Evolutionary conservation across 2,329 filamentous ascomycete genomes (phyloP), one percentile per base, ranked within the genome.

Genomic region (Claviceps purpurea): DNA sequence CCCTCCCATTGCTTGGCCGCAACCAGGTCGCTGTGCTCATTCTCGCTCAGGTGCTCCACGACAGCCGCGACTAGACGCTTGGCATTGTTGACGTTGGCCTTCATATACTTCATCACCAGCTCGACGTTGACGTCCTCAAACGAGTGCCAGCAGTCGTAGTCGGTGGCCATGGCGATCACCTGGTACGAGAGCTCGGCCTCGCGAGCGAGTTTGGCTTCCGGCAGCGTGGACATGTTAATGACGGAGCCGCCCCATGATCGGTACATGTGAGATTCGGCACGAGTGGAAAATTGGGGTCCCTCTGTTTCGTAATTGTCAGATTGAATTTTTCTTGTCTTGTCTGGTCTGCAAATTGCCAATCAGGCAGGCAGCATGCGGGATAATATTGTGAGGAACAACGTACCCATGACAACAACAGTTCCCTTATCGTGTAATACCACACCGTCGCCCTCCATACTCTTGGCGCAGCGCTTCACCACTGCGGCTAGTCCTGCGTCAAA

Each of bases 151-250:
- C 91, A 97, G 74, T 98, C 93, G 69, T 98, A 98, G 74, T 98
- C 93, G 30, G 93, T 98, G 38, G 89, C 88, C 93, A 98, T 98
- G 76, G 91, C 95, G 64, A 98, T 95, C 80, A 96, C 94, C 73
- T 95, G 89, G 70, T 97, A 97, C 39, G 85, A 86, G 61, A 98
- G 86, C 74, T 98, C 93, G 24, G 93, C 93, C 73, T 98, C 93
- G 51, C 88, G 84, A 10, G 93, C 93, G 20, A 98, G 82, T 76
- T 98, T 98, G 49, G 91, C 87, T 73, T 98, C 93, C 20, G 93
- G 93, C 16, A 98, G 78, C 14, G 85, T 85, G 45, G 88, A 95
- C 93, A 98, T 98, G 79, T 97, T 97, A 76, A 98, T 97, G 50
- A 97, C 87, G 58, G 81, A 86, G 60, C 90, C 91, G 61, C 91